A percentile compares a stretch with the other conserved stretches of the same genome.
Conservation (phyloP, 2,329 filamentous ascomycete genomes). For the Cercospora janseana region DNA sequence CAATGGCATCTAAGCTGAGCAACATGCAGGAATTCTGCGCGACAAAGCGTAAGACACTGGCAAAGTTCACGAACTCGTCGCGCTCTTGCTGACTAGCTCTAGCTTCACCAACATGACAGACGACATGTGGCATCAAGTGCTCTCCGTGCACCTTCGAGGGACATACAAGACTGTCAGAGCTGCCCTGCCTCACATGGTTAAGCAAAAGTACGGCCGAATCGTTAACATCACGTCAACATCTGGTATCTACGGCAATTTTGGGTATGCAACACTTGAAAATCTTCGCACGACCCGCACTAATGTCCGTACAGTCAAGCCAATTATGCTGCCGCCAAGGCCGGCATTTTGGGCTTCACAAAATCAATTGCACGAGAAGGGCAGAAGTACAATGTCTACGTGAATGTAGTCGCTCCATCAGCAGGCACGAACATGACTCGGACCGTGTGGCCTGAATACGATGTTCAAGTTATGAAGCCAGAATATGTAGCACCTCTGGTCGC, state of each 20-base stretch:
- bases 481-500: conserved; percentile 92
- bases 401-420: conserved; percentile 94
- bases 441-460: conserved; percentile 90
- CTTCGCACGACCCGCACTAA: conserved; percentile 91
- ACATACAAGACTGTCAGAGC: conserved; percentile 97
- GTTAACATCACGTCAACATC: conserved; percentile 94
- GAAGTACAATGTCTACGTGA: conserved; percentile 96
- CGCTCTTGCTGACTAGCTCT: neutral
- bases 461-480: conserved; percentile 96
- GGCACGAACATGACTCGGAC: conserved; percentile 91
- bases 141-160: conserved; percentile 85
- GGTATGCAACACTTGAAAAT: conserved; percentile 80
- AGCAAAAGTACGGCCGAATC: conserved; percentile 95
- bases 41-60: conserved; percentile 70
- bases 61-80: neutral
- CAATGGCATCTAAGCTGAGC: too few relatives aligned
- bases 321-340: conserved; percentile 45
- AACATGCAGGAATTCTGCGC: conserved; percentile 66
- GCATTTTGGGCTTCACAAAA: conserved; percentile 90
- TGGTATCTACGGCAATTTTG: conserved; percentile 97
- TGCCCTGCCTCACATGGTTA: conserved; percentile 92
- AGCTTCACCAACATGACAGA: conserved; percentile 91
- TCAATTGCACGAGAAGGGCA: conserved; percentile 85
- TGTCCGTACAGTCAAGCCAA: conserved; percentile 65
- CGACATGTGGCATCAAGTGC: conserved; percentile 81